A percentile compares a stretch with the other conserved stretches of the same genome.
Evolutionary conservation across 2,329 filamentous ascomycete species (phyloP).

Genomic region (Anthostomella pinea): DNA sequence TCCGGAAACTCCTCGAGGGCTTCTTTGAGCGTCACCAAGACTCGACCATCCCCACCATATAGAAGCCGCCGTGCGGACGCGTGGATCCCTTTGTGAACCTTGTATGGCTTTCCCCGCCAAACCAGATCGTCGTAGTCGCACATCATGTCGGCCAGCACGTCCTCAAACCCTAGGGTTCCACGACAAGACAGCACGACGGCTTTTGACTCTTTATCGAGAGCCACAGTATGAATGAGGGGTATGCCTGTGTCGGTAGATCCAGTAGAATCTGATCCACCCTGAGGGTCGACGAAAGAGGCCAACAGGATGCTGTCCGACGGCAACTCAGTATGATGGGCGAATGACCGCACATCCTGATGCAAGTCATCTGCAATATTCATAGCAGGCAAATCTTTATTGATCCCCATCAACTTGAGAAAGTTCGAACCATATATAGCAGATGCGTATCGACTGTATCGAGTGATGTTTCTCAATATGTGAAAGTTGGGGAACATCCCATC

Average conservation of each 20-base stretch:
- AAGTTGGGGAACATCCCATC: slow-evolving; percentile 58
- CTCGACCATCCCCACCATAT: slow-evolving; percentile 64
- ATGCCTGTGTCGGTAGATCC: slow-evolving; percentile 65
- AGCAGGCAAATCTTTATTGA: slow-evolving; percentile 49
- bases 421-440: slow-evolving; percentile 64
- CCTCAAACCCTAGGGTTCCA: slow-evolving; percentile 70
- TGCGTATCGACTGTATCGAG: slow-evolving; percentile 63
- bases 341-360: slow-evolving; percentile 61
- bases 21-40: slow-evolving; percentile 63
- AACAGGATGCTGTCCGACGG: slow-evolving; percentile 59
- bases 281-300: slow-evolving; percentile 67
- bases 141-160: slow-evolving; percentile 70
- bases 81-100: slow-evolving; percentile 73
- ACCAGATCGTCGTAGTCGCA: slow-evolving; percentile 67
- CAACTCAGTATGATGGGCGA: slow-evolving; percentile 60
- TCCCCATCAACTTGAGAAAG: slow-evolving; percentile 62
- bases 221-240: slow-evolving; percentile 71
- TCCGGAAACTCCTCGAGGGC: slow-evolving; percentile 64
- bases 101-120: slow-evolving; percentile 63
- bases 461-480: slow-evolving; percentile 60
- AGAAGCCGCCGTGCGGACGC: slow-evolving; percentile 66
- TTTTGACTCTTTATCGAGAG: slow-evolving; percentile 67
- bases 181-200: slow-evolving; percentile 71
- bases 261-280: slow-evolving; percentile 63
- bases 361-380: slow-evolving; percentile 44